phyloP scores from a whole-genome alignment of 2,329 filamentous ascomycete species.

The Alternaria conjuncta region DNA sequence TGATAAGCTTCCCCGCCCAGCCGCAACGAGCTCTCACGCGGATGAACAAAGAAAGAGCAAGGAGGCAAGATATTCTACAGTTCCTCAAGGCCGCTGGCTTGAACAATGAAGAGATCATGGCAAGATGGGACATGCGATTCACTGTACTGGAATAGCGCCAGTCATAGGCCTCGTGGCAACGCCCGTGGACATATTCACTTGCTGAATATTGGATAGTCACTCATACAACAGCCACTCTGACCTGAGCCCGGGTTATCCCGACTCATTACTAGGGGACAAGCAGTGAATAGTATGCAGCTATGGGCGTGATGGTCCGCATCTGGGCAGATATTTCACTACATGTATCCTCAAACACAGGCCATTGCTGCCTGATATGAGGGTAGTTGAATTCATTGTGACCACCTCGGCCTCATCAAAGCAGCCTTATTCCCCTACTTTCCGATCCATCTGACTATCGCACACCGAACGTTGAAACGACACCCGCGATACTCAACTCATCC shows the following conservation, averaged over 20 bases:
- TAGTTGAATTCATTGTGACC: too few species aligned
- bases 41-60: neutral
- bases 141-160: neutral
- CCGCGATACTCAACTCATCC: too few species aligned
- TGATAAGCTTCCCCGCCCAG: neutral
- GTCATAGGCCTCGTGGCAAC: accelerated
- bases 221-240: neutral
- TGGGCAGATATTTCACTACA: too few species aligned
- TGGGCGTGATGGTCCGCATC: neutral
- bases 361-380: too few species aligned
- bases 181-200: too few species aligned
- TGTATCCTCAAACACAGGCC: too few species aligned
- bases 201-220: neutral
- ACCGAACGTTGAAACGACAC: too few species aligned
- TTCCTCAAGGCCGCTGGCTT: neutral
- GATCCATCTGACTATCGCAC: too few species aligned
- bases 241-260: too few species aligned
- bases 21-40: neutral
- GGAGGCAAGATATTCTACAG: neutral
- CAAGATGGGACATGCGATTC: neutral
- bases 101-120: neutral
- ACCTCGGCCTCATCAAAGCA: too few species aligned
- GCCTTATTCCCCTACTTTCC: too few species aligned
- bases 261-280: too few species aligned
- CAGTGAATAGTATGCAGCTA: neutral